Base-by-base conservation (phyloP, 2,329 filamentous ascomycete genomes). In the Leptosphaerulina australis region DNA sequence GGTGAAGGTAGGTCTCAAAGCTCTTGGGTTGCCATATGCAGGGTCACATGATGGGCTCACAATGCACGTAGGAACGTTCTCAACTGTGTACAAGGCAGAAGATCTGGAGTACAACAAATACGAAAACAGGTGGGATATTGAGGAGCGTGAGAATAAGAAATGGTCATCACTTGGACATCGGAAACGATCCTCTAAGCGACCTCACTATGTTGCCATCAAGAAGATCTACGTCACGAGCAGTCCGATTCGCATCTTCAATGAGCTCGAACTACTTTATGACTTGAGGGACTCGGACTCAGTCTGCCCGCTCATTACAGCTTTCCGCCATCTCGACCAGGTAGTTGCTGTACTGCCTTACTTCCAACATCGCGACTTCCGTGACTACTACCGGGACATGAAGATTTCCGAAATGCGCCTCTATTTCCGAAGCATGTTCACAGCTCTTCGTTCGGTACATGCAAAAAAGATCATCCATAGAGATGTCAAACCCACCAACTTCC, bases 211-310 rank as follows among this genome's bases (percentile, higher is more conserved):
- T 55, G 94, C 95, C 15, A 90, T 99, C 74, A 99, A 99, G 78
- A 99, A 99, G 78, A 99, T 99, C 63, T 99, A 99, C 73, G 94
- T 97, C 58, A 99, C 95, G 0, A 97, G 92, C 56, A 97, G 91
- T 60, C 94, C 94, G 0, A 82, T 87, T 21, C 89, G 94, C 35
- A 97, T 99, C 62, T 84, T 96, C 68, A 99, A 99, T 76, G 94
- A 99, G 74, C 85, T 99, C 14, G 93, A 97, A 64, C 82, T 99
- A 17, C 83, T 99, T 17, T 86, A 96, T 69, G 91, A 96, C 69
- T 83, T 99, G 7, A 84, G 88, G 39, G 84, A 88, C 48, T 96
- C 88, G 52, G 82, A 85, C 29, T 91, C 90, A 2, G 92, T 99
- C 20, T 97, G 94, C 63, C 93, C 94, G 25, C 82, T 99, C 15